Conservation (phyloP, 2,329 filamentous ascomycete genomes). For the Penicillium occitanis region DNA sequence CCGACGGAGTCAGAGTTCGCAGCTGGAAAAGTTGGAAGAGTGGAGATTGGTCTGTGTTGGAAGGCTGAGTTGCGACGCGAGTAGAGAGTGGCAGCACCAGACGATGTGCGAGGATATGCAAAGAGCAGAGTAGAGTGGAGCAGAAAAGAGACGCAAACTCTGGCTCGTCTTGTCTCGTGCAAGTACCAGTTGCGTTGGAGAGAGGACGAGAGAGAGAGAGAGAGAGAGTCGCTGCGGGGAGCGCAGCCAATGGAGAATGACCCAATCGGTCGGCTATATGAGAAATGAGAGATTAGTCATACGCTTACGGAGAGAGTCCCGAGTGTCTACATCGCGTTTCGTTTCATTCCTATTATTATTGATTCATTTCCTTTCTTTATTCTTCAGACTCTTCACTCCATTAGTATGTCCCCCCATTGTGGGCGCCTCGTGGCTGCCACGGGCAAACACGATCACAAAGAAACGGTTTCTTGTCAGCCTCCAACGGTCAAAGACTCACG, state of each 20-base stretch:
- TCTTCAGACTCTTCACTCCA: not conserved
- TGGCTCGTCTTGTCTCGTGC: not conserved
- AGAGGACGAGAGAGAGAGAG: not conserved
- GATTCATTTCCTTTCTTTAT: not conserved
- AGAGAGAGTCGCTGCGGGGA: slow-evolving; percentile 7
- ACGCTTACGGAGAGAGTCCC: not conserved
- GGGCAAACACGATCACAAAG: not conserved
- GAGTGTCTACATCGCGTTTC: not conserved
- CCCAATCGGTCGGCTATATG: slow-evolving; percentile 1
- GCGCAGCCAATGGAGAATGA: not conserved
- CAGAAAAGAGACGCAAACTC: not conserved
- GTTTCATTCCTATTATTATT: not conserved
- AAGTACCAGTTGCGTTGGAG: not conserved
- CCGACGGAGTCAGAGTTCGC: not conserved
- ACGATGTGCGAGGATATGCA: not conserved
- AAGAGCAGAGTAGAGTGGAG: not conserved
- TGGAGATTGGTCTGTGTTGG: slow-evolving; percentile 7
- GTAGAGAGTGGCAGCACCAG: not conserved
- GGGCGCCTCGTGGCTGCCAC: slow-evolving; percentile 8
- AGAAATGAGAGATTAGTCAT: not conserved
- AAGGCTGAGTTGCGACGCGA: not conserved
- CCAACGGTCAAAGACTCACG: too few species aligned
- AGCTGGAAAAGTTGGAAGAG: slow-evolving; percentile 8
- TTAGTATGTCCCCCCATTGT: not conserved
- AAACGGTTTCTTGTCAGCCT: not conserved